Conservation (phyloP, 1,284 basidiomycete species). For the Acaromyces ingoldii region DNA sequence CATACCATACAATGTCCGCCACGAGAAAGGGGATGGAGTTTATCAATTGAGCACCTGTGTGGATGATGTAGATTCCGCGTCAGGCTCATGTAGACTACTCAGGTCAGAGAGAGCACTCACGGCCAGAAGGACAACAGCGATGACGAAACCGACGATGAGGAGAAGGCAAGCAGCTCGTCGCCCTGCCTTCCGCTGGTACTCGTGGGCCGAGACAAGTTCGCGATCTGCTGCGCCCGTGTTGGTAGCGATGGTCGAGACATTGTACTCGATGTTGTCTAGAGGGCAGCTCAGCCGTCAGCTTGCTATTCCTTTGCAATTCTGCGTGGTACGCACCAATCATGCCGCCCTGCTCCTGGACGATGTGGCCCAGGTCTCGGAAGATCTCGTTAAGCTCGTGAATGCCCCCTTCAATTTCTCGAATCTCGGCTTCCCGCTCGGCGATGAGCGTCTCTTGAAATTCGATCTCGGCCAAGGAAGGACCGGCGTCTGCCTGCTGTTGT, state of each 20-base stretch:
- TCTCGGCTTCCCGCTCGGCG: constrained; percentile 88
- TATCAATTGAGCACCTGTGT: too few relatives aligned
- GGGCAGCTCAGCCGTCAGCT: too few relatives aligned
- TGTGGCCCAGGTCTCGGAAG: constrained; percentile 89
- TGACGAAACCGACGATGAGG: constrained; percentile 78
- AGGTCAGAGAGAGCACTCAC: too few relatives aligned
- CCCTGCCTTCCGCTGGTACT: constrained; percentile 91
- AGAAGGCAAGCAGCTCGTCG: constrained; percentile 81
- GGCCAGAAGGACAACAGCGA: constrained; percentile 82
- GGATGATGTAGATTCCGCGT: too few relatives aligned
- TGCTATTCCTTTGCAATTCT: too few relatives aligned
- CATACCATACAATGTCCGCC: too few relatives aligned
- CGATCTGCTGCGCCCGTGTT: constrained; percentile 80
- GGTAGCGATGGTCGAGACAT: constrained; percentile 77
- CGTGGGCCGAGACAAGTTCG: constrained; percentile 81
- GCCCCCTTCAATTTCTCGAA: constrained; percentile 91
- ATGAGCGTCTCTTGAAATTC: constrained; percentile 95
- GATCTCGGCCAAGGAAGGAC: constrained; percentile 69
- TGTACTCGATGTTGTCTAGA: constrained; percentile 91
- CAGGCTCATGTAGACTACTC: too few relatives aligned
- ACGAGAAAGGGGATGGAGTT: too few relatives aligned
- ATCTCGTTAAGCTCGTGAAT: constrained; percentile 97
- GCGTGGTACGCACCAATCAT: constrained; percentile 71
- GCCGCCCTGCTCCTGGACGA: constrained; percentile 88
- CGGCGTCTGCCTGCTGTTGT: constrained; percentile 41